Conservation (phyloP, 495 filamentous ascomycete species). For the Rostrohypoxylon terebratum region DNA sequence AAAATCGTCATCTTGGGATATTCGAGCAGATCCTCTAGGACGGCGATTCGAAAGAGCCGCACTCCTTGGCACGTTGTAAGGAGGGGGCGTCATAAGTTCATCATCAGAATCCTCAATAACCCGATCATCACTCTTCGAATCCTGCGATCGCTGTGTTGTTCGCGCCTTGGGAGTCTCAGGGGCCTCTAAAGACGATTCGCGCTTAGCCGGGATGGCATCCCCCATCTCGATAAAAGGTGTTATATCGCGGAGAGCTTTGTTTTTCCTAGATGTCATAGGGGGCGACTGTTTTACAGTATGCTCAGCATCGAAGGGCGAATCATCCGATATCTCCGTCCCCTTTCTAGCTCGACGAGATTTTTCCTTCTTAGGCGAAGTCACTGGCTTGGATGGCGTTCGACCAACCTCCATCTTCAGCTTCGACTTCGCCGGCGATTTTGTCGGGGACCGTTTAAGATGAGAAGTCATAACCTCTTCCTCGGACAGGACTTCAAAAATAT, state of each 20-base stretch:
- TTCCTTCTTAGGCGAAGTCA: slow-evolving; percentile 30
- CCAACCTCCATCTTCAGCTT: slow-evolving; percentile 43
- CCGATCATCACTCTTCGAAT: slow-evolving; percentile 35
- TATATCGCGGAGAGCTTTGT: neutral
- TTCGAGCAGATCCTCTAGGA: slow-evolving; percentile 27
- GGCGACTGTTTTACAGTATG: slow-evolving; percentile 40
- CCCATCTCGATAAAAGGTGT: neutral
- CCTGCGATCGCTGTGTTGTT: slow-evolving; percentile 1
- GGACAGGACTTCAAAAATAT: slow-evolving; percentile 54
- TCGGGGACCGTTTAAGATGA: slow-evolving; percentile 40
- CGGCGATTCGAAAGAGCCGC: slow-evolving; percentile 34
- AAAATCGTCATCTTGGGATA: slow-evolving; percentile 28
- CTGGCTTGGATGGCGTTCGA: slow-evolving; percentile 30
- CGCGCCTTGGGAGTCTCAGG: slow-evolving; percentile 30
- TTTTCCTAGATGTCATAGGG: slow-evolving; percentile 30
- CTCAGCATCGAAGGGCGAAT: slow-evolving; percentile 11
- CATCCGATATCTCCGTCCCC: slow-evolving; percentile 19
- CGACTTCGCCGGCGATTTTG: slow-evolving; percentile 47
- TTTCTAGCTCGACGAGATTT: slow-evolving; percentile 9
- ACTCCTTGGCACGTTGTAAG: slow-evolving; percentile 31
- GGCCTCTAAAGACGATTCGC: slow-evolving; percentile 16
- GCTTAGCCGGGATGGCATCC: neutral
- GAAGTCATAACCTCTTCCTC: slow-evolving; percentile 43
- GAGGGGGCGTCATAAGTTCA: slow-evolving; percentile 51
- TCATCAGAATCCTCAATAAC: slow-evolving; percentile 66